These are phyloP conservation scores for Lipomyces kockii DNA, from an alignment of 805 yeast genomes.

Conservation along the genomic window DNA sequence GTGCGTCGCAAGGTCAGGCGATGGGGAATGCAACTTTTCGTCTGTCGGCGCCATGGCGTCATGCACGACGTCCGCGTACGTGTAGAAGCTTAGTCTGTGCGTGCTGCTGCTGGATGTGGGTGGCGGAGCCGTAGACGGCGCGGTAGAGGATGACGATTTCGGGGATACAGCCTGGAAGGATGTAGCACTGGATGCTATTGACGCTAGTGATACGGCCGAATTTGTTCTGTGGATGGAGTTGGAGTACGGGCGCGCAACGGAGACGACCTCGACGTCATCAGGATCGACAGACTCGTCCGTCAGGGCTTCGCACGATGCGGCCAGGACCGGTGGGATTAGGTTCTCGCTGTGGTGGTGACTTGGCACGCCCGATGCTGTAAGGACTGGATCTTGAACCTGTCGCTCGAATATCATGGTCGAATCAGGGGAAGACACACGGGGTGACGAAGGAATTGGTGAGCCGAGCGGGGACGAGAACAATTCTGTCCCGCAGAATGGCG, in stretches of 20 bases:
- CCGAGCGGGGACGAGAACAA: background rate
- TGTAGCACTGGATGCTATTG: background rate
- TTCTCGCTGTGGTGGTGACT: conserved; percentile 59
- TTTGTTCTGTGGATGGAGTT: conserved; percentile 8
- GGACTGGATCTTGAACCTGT: conserved; percentile 62
- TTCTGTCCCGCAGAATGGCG: background rate
- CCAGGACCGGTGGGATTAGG: conserved; percentile 79
- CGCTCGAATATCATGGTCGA: conserved; percentile 67
- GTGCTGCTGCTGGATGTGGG: background rate
- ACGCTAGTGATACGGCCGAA: conserved; percentile 6
- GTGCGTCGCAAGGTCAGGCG: background rate
- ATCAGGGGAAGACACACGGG: conserved; percentile 39
- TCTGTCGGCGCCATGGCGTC: conserved; percentile 5
- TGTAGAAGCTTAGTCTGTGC: conserved; percentile 24
- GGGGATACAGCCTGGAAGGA: background rate
- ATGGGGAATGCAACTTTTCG: background rate
- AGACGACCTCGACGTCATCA: conserved; percentile 72
- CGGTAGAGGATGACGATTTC: background rate
- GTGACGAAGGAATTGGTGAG: conserved; percentile 3
- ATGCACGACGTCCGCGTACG: conserved; percentile 26
- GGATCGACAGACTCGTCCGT: conserved; percentile 62
- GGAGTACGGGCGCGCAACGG: conserved; percentile 56
- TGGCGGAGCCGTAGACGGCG: background rate
- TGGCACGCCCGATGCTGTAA: conserved; percentile 26
- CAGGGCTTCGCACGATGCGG: conserved; percentile 71